Conservation (phyloP, 176 grass and related monocot species). For the Bothriochloa decipiens region DNA sequence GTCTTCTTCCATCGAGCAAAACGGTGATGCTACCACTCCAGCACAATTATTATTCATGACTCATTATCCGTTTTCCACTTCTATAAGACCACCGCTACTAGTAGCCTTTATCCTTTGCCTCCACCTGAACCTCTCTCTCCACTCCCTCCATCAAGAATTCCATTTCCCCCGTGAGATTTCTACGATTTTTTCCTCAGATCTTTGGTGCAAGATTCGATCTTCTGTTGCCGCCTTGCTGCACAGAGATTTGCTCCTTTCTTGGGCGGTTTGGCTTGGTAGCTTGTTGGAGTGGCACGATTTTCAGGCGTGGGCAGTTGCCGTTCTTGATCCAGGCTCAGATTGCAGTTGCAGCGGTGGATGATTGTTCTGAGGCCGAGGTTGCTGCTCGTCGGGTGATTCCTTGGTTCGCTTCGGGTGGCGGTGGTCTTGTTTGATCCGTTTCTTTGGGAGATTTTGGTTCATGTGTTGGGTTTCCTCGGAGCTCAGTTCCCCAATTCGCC, state of each 20-base stretch:
- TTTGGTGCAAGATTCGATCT: conserved; percentile 51
- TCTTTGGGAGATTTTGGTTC: conserved; percentile 20
- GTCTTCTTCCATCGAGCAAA: too few species aligned
- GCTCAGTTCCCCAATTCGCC: conserved; percentile 44
- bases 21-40: too few species aligned
- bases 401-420: background rate
- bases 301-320: conserved; percentile 1
- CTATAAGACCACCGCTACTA: too few species aligned
- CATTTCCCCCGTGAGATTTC: too few species aligned
- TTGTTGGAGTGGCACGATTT: background rate
- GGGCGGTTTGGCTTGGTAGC: conserved; percentile 12
- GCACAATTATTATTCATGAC: too few species aligned
- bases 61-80: too few species aligned
- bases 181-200: background rate
- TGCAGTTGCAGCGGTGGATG: background rate
- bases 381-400: conserved; percentile 8
- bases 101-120: too few species aligned
- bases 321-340: conserved; percentile 23
- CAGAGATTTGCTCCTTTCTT: conserved; percentile 36
- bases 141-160: too few species aligned
- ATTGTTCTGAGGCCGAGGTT: background rate
- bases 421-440: conserved; percentile 15
- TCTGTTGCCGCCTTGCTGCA: conserved; percentile 8
- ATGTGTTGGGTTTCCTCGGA: conserved; percentile 38
- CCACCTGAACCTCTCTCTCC: too few species aligned